Conservation (phyloP, 1,284 basidiomycete species). For the Ganoderma lucidum region DNA sequence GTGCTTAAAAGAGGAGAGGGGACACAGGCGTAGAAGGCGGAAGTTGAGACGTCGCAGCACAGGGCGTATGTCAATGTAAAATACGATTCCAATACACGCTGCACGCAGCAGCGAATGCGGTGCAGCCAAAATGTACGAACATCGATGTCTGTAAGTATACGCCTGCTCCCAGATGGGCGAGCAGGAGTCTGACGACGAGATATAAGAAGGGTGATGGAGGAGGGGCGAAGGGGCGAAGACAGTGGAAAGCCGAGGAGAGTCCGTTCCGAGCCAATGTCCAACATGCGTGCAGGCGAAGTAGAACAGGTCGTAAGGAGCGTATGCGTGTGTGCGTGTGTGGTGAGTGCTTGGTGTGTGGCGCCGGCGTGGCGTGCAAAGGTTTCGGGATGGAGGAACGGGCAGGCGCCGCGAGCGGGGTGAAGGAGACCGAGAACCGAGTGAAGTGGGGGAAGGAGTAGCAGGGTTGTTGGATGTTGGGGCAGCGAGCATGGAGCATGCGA, state of each 20-base stretch:
- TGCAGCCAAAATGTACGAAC: background rate
- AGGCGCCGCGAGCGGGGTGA: background rate
- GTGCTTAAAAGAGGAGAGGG: too few relatives aligned
- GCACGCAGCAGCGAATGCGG: background rate
- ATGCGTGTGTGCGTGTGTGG: constrained; percentile 7
- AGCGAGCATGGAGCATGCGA: constrained; percentile 19
- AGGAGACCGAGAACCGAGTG: background rate
- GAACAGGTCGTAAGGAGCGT: constrained; percentile 9
- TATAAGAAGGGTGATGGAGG: background rate
- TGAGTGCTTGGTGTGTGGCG: background rate
- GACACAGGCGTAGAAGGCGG: too few relatives aligned
- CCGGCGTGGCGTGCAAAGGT: background rate
- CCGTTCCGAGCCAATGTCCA: constrained; percentile 32
- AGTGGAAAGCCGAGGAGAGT: constrained; percentile 11
- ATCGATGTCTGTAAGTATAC: background rate
- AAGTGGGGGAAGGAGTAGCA: background rate
- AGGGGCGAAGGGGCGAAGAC: background rate
- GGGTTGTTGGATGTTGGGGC: background rate
- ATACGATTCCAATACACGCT: background rate
- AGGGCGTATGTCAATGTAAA: background rate
- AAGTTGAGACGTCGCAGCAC: too few relatives aligned
- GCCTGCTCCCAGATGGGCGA: background rate
- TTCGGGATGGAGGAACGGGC: background rate
- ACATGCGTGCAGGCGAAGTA: constrained; percentile 15
- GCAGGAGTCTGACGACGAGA: background rate